phyloP scores from a whole-genome alignment of 2,329 filamentous ascomycete species.

The Neocucurbitaria cava region DNA sequence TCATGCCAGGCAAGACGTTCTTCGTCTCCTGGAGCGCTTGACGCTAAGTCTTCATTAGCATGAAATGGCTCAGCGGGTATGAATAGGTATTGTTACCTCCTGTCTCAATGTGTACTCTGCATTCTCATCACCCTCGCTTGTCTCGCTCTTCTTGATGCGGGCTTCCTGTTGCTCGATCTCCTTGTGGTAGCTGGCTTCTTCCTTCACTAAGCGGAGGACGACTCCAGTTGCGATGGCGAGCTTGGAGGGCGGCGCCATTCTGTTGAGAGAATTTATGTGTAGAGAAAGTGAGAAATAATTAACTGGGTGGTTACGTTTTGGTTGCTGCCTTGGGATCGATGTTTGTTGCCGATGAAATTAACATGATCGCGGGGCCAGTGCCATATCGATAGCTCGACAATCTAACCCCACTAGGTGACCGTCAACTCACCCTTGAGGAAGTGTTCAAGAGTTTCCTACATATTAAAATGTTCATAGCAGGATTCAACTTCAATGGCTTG shows the following conservation, averaged over 20 bases:
- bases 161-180: conserved; percentile 79
- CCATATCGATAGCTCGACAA: background rate
- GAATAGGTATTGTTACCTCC: conserved; percentile 66
- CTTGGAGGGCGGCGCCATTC: conserved; percentile 78
- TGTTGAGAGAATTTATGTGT: conserved; percentile 9
- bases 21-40: conserved; percentile 87
- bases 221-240: conserved; percentile 81
- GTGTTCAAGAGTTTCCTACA: background rate
- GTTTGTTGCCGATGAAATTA: conserved; percentile 29
- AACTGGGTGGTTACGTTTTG: background rate
- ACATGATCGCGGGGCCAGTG: conserved; percentile 21
- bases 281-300: background rate
- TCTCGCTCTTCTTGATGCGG: conserved; percentile 72
- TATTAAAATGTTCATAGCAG: background rate
- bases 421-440: background rate
- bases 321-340: conserved; percentile 20
- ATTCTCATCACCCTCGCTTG: conserved; percentile 71
- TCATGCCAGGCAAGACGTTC: conserved; percentile 77
- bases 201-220: conserved; percentile 85
- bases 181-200: conserved; percentile 88
- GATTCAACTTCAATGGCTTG: background rate
- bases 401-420: background rate
- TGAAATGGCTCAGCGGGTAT: background rate
- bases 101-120: conserved; percentile 81
- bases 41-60: conserved; percentile 59